Percentiles rank a stretch among this genome's conserved stretches.
These are phyloP conservation scores for Quercus agrifolia DNA, from an alignment of 306 rosid genomes.

Conservation along the genomic window DNA sequence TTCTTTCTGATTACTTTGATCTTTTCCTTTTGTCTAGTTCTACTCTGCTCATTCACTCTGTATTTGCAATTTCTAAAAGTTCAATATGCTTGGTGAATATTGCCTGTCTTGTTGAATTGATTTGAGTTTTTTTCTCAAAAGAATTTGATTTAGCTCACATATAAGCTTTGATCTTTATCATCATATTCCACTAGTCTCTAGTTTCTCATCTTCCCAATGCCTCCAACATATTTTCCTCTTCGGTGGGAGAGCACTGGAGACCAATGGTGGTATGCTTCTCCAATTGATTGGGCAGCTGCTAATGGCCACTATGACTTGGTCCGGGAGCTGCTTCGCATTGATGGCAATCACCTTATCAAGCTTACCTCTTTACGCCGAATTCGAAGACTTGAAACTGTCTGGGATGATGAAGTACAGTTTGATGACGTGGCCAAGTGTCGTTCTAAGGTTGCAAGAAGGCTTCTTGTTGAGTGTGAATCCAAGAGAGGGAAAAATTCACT, in stretches of 20 bases:
- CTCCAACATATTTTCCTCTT: constrained; percentile 85
- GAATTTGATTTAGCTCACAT: constrained; percentile 1
- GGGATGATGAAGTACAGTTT: constrained; percentile 89
- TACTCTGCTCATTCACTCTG: background rate
- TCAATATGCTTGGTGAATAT: background rate
- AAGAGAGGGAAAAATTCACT: constrained; percentile 64
- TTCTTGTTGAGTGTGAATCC: constrained; percentile 64
- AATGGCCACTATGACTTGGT: constrained; percentile 95
- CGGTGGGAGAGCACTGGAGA: constrained; percentile 99
- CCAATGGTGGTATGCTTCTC: constrained; percentile 99
- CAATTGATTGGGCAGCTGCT: constrained; percentile 96
- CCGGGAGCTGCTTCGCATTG: constrained; percentile 72
- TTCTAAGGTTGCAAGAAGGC: constrained; percentile 61
- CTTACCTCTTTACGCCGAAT: constrained; percentile 91
- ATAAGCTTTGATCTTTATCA: background rate
- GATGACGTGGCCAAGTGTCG: constrained; percentile 78
- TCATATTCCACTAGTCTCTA: background rate
- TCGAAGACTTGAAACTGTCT: constrained; percentile 84
- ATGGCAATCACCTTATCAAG: constrained; percentile 86
- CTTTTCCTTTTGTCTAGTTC: background rate
- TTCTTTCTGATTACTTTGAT: background rate
- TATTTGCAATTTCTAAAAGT: background rate
- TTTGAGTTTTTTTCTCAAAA: constrained; percentile 17
- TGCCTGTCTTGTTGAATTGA: constrained; percentile 9
- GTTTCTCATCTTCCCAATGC: constrained; percentile 46